Conservation (phyloP, 306 rosid genomes). For the Vigna mungo region DNA sequence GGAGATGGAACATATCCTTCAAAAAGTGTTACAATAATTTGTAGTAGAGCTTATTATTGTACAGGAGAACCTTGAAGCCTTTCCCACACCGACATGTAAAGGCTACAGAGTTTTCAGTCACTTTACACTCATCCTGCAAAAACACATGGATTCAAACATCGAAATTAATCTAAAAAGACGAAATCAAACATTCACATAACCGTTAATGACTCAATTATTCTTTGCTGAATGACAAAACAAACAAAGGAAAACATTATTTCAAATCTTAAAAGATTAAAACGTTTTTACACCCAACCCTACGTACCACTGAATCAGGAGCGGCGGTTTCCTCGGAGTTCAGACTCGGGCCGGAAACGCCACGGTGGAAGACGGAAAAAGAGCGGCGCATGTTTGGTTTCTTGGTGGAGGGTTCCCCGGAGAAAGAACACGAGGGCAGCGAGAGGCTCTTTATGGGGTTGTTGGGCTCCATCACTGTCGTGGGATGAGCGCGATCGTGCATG, state of each 20-base stretch:
- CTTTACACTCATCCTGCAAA: slow-evolving; percentile 55
- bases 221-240: slow-evolving; percentile 45
- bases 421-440: too few relatives aligned
- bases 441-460: too few relatives aligned
- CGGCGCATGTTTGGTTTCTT: too few relatives aligned
- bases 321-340: slow-evolving; percentile 22
- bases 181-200: slow-evolving; percentile 31
- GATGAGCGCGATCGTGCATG: too few relatives aligned
- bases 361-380: too few relatives aligned
- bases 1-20: slow-evolving; percentile 27
- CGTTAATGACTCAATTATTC: slow-evolving; percentile 54
- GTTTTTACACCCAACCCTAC: neutral
- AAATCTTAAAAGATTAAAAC: too few relatives aligned
- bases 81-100: slow-evolving; percentile 70
- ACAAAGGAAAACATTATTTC: neutral
- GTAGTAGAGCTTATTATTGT: slow-evolving; percentile 61
- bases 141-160: neutral
- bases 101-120: slow-evolving; percentile 48
- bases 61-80: slow-evolving; percentile 59
- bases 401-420: too few relatives aligned
- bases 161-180: neutral
- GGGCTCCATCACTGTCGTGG: too few relatives aligned
- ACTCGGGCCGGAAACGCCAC: too few relatives aligned
- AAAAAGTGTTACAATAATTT: slow-evolving; percentile 46
- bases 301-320: slow-evolving; percentile 51